Evolutionary conservation across 441 rosid species (phyloP).

Genomic region (Syzygium malaccense): DNA sequence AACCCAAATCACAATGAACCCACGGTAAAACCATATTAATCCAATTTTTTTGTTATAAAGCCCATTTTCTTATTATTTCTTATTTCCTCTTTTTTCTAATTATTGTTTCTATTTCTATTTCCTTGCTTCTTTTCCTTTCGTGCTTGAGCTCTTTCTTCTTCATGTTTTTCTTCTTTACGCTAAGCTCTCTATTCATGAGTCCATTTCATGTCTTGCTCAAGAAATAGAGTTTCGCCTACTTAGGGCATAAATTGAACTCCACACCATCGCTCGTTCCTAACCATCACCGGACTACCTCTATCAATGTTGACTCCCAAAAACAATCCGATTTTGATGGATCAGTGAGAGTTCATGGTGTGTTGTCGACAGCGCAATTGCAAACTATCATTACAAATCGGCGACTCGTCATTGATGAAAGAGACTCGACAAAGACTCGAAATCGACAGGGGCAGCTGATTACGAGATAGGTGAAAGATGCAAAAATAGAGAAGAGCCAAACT

Average conservation of each 20-base stretch:
- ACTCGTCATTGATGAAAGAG: no score
- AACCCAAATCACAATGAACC: not conserved
- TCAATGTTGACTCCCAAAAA: no score
- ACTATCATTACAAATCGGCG: no score
- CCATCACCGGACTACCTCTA: not conserved
- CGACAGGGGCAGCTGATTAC: no score
- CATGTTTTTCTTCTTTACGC: not conserved
- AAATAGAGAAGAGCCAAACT: no score
- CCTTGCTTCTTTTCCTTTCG: not conserved
- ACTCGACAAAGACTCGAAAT: no score
- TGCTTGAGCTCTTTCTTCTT: not conserved
- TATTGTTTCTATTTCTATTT: no score
- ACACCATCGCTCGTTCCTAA: not conserved
- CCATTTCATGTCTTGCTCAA: not conserved
- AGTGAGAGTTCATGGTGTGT: no score
- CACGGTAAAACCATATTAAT: not conserved
- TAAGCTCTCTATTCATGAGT: not conserved
- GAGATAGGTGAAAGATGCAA: no score
- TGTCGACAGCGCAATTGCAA: no score
- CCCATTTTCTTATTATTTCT: not conserved
- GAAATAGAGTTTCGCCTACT: rapidly evolving
- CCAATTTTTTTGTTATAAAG: not conserved
- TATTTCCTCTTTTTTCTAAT: not conserved
- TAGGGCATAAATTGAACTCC: not conserved
- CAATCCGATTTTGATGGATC: no score